phyloP scores from a whole-genome alignment of 306 rosid species.

The Macrotyloma uniflorum region DNA sequence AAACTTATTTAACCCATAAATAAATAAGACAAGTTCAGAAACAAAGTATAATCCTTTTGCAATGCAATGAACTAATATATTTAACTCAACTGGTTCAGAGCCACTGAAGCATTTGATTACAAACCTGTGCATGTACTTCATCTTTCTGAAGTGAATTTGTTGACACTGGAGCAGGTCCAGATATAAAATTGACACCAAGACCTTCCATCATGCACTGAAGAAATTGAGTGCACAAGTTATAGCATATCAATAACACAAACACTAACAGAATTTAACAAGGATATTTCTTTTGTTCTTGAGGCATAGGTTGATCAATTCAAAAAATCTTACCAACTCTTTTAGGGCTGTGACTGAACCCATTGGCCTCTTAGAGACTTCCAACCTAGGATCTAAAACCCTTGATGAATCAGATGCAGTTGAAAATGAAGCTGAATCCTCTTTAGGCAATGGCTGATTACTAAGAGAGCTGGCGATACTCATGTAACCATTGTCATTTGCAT shows the following conservation, averaged over 20 bases:
- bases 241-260: slow-evolving; percentile 35
- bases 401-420: slow-evolving; percentile 63
- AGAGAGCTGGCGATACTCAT: slow-evolving; percentile 47
- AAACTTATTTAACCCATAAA: neutral
- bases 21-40: neutral
- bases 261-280: neutral
- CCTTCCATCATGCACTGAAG: slow-evolving; percentile 82
- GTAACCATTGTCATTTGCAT: slow-evolving; percentile 61
- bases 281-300: neutral
- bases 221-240: slow-evolving; percentile 42
- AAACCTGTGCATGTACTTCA: slow-evolving; percentile 91
- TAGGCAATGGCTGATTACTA: slow-evolving; percentile 60
- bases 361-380: slow-evolving; percentile 68
- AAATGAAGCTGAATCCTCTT: slow-evolving; percentile 62
- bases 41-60: slow-evolving; percentile 1
- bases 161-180: slow-evolving; percentile 57
- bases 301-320: neutral
- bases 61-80: slow-evolving; percentile 1
- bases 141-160: slow-evolving; percentile 65
- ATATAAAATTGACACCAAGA: slow-evolving; percentile 66
- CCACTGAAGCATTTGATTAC: slow-evolving; percentile 33
- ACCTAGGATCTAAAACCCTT: slow-evolving; percentile 63
- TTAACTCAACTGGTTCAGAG: slow-evolving; percentile 34
- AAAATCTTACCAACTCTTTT: slow-evolving; percentile 68
- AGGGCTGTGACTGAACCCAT: slow-evolving; percentile 69